Percentiles rank a stretch among this genome's conserved stretches.
Conservation (phyloP, 345 rosid genomes). For the Aquilaria sinensis region DNA sequence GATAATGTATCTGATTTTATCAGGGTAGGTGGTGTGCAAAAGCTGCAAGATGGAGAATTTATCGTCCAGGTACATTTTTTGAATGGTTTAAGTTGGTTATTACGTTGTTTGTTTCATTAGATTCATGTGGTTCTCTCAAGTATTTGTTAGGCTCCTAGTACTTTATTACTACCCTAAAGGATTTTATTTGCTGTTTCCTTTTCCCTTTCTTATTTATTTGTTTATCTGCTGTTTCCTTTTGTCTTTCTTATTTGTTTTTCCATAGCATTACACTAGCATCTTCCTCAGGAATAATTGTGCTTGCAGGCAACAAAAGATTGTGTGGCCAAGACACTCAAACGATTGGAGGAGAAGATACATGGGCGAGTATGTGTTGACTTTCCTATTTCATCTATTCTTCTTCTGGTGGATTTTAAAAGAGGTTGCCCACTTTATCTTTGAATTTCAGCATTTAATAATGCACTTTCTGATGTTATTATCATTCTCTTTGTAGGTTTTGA, state of each 20-base stretch:
- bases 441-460: conserved; percentile 5
- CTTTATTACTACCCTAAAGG: background rate
- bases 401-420: background rate
- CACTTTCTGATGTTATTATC: conserved; percentile 10
- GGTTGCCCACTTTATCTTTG: conserved; percentile 1
- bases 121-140: background rate
- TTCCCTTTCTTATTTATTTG: too few species aligned
- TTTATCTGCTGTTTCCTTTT: background rate
- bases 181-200: too few species aligned
- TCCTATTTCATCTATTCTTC: conserved; percentile 3
- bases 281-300: conserved; percentile 3
- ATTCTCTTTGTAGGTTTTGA: conserved; percentile 59
- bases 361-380: conserved; percentile 66
- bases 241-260: conserved; percentile 10
- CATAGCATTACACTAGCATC: background rate
- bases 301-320: conserved; percentile 97
- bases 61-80: conserved; percentile 70
- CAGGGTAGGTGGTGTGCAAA: conserved; percentile 94
- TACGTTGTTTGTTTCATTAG: background rate
- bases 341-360: conserved; percentile 95
- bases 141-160: background rate
- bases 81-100: conserved; percentile 4
- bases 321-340: conserved; percentile 90
- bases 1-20: conserved; percentile 96
- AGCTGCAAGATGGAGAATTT: conserved; percentile 95